These are phyloP conservation scores for Beauveria medogensis DNA, from an alignment of 2,329 filamentous ascomycete species.

Conservation along the genomic window DNA sequence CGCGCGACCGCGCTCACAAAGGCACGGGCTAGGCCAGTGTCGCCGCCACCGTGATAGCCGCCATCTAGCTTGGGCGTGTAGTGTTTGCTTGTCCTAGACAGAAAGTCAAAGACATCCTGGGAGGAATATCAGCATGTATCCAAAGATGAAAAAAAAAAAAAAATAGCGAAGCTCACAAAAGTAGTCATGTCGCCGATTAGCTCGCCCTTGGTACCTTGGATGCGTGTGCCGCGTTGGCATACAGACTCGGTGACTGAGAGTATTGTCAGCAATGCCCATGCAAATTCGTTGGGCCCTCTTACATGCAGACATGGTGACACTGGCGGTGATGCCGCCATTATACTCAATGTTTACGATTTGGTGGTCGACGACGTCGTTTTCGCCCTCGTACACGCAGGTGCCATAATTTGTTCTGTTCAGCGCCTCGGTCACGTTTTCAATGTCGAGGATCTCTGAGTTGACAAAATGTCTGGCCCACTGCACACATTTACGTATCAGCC, in stretches of 20 bases:
- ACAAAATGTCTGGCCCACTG: conserved; percentile 15
- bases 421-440: conserved; percentile 14
- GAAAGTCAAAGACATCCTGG: conserved; percentile 14
- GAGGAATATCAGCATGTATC: neutral
- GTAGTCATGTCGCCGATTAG: conserved; percentile 14
- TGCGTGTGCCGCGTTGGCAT: conserved; percentile 13
- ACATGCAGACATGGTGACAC: conserved; percentile 16
- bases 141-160: too few relatives aligned
- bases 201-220: conserved; percentile 15
- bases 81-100: conserved; percentile 10
- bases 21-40: conserved; percentile 12
- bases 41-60: conserved; percentile 14
- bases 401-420: conserved; percentile 12
- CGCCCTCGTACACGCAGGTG: conserved; percentile 14
- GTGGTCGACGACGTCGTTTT: conserved; percentile 14
- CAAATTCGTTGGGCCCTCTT: neutral
- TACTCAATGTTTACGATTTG: conserved; percentile 15
- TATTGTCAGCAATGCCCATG: neutral
- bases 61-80: conserved; percentile 13
- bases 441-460: conserved; percentile 12
- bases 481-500: neutral
- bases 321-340: conserved; percentile 13
- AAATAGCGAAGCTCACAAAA: conserved; percentile 7
- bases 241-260: conserved; percentile 13
- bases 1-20: conserved; percentile 12